Percentiles rank a stretch among this genome's conserved stretches.
phyloP scores from a whole-genome alignment of 1,284 basidiomycete species.

The Rhodotorula sp. region DNA sequence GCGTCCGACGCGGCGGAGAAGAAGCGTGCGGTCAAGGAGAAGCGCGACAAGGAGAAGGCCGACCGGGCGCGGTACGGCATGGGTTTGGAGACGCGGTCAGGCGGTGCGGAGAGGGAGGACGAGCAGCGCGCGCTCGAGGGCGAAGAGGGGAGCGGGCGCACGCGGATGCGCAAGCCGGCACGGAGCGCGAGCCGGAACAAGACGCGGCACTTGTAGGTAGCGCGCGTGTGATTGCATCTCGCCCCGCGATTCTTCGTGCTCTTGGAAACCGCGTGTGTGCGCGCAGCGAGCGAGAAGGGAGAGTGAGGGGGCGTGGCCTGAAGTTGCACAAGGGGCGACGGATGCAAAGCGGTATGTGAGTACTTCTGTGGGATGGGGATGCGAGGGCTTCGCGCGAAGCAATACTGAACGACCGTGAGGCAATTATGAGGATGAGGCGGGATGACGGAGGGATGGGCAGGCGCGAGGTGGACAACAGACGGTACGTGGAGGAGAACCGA shows the following conservation, averaged over 20 bases:
- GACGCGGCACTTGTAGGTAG: constrained; percentile 25
- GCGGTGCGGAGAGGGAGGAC: constrained; percentile 11
- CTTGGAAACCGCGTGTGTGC: too few species aligned
- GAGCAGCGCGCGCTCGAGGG: constrained; percentile 30
- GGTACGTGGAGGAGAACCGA: background rate
- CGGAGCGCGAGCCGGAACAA: constrained; percentile 34
- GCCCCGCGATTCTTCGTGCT: too few species aligned
- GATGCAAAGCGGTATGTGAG: background rate
- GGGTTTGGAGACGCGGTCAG: constrained; percentile 75
- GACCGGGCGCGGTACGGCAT: constrained; percentile 65
- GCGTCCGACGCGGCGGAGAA: constrained; percentile 50
- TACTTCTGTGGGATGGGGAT: too few species aligned
- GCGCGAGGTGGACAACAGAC: background rate
- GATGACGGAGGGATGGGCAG: background rate
- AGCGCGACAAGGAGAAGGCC: constrained; percentile 63
- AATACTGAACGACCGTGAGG: background rate
- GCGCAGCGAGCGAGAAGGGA: background rate
- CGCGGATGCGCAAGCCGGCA: constrained; percentile 33
- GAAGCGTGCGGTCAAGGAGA: constrained; percentile 56
- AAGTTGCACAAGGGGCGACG: too few species aligned
- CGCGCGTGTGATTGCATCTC: too few species aligned
- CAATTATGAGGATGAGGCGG: too few species aligned
- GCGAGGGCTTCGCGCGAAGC: background rate
- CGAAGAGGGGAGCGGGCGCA: constrained; percentile 36
- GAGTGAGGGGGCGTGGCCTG: too few species aligned